Evolutionary conservation across 2,329 filamentous ascomycete genomes (phyloP), one percentile per base, ranked within the genome.

Genomic region (Capronia americana): DNA sequence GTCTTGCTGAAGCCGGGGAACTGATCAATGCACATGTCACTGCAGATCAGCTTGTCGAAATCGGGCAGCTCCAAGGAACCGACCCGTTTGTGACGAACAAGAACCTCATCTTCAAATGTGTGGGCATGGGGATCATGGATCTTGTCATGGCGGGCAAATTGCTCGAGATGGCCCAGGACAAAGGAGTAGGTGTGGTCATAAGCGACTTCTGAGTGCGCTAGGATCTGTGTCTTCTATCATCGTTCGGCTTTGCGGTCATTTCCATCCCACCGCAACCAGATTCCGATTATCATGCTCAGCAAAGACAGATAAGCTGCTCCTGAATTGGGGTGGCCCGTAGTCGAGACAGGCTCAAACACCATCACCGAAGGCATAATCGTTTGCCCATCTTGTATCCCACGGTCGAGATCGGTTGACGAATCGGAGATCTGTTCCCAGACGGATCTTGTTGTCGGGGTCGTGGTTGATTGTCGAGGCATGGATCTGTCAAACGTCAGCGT

Each of bases 401-500:
- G 80, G 81, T 63, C 79, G 80, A 6, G 80, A 82, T 4, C 80
- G 78, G 68, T 87, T 79, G 7, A 86, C 84, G 70, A 87, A 87
- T 1, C 85, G 79, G 58, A 87, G 70, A 71, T 87, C 85, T 2
- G 85, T 87, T 0, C 83, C 85, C 0, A 87, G 78, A 1, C 85
- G 79, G 56, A 87, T 87, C 0, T 82, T 74, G 61, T 83, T 82
- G 5, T 82, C 76, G 0, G 80, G 79, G 51, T 86, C 84, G 55
- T 83, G 78, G 59, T 87, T 87, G 64, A 86, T 78, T 0, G 83
- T 85, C 1, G 84, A 86, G 0, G 85, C 84, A 72, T 87, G 85
- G 20, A 87, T 86, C 84, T 85, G 61, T 50, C 23, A 5, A 24
- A 48, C 30, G n/a, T 57, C 30, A 64, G 26, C 28, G 51, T 10